Base-by-base conservation (phyloP, 169 alveolate genomes). In the Plasmodium coatneyi region DNA sequence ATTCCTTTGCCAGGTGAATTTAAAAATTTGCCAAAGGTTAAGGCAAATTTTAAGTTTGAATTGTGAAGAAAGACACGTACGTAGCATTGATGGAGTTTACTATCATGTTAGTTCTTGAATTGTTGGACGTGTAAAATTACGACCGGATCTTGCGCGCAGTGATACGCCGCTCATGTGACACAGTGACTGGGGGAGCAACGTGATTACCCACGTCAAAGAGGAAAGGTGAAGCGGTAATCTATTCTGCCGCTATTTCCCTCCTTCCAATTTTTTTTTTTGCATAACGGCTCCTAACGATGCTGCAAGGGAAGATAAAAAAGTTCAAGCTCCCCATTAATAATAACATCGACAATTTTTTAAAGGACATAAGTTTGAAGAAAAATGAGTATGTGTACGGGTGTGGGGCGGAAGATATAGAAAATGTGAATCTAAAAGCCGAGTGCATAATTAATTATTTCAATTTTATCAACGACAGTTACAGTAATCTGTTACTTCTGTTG, bases 261-360 rank as follows among this genome's bases (percentile, higher is more conserved):
- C 36, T 5, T n/a, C 28, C 36, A 25, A 22, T 60, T 60, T 60
- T 60, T n/a, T 60, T 60, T 7, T 66, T 66, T 66, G 39, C 76
- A 22, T 1, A 3, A 9, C 36, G 39, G 3, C 41, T 66, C 12
- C 16, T 9, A 74, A 84, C 52, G 30, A 89, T 89, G 94, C 25
- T 89, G 66, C 91, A 89, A 49, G 94, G 94, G 81, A 89, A 71
- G 83, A 89, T 89, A 36, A 89, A 89, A 80, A 89, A 89, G 52
- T 89, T 89, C 81, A 89, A 89, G 52, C 22, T 89, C 0, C 94
- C 94, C 12, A 39, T 89, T 16, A 71, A 89, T 30, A 89, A 89
- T 70, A 78, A 25, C 32, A 41, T 89, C n/a, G 94, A 89, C 22
- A 89, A 78, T 78, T 89, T 89, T 89, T 36, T 89, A 70, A 80